Base-by-base conservation (phyloP, 768 basidiomycete species). In the Boletus rubroflammeus region DNA sequence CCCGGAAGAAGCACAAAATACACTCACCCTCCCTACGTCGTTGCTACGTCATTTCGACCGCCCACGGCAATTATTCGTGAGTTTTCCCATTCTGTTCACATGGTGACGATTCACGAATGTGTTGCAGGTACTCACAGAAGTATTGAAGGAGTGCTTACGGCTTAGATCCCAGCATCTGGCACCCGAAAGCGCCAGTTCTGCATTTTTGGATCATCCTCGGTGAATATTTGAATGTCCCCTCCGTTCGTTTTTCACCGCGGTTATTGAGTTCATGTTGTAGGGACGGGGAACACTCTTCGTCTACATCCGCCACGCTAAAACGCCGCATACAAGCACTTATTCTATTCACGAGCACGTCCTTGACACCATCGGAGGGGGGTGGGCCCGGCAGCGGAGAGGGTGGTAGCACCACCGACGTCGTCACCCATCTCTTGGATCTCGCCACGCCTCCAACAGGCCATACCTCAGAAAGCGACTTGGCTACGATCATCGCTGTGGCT, bases 251-350 rank as follows among this genome's bases (percentile, higher is more conserved):
- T 50, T 41, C 14, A 19, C 6, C 1, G 21, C 21, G 25, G 23
- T 26, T 45, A 13, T 39, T 59, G 39, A 65, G 7, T 48, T 28
- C 1, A 13, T 5, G 34, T 36, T 19, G 36, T 44, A 88, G 85
- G 14, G 83, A 87, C 53, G 84, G 81, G 19, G 87, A 88, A 25
- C 79, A 81, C 32, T 69, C 77, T 0, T 68, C 67, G 25, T 74
- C 82, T 11, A 59, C 73, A 2, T 69, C 77, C 17, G 74, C 75
- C 3, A 64, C 75, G 3, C 61, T 79, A 44, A 83, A 76, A 56
- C 81, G 84, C 39, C 81, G 88, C 57, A 81, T 87, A 23, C 81
- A 86, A 51, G 78, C 88, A 3, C 77, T 93, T 3, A 69, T 93
- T 17, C 65, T 80, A 4, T 88, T 91, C 61, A 77, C 83, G 47